Conservation (phyloP, 148 eudicot species). For the Rhododendron molle region DNA sequence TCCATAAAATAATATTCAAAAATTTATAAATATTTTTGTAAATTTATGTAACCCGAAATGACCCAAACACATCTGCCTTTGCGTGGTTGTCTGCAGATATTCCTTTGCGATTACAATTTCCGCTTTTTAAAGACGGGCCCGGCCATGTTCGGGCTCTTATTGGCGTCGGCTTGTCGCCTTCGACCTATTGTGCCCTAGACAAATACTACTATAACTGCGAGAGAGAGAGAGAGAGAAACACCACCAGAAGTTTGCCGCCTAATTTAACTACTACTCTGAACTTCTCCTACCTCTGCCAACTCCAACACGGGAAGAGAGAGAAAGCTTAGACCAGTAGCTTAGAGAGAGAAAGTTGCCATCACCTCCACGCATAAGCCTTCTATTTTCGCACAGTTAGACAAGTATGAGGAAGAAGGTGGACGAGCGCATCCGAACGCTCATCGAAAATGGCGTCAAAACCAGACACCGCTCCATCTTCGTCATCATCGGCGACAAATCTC, state of each 20-base stretch:
- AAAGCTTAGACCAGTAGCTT: neutral
- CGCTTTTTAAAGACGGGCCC: no score
- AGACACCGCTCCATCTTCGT: conserved; percentile 84
- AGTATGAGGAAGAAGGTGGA: conserved; percentile 90
- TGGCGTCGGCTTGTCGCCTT: no score
- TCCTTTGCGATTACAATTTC: no score
- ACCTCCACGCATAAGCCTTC: neutral
- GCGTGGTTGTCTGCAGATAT: no score
- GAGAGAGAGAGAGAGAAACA: neutral
- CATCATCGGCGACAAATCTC: conserved; percentile 85
- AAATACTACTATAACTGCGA: neutral
- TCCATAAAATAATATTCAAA: no score
- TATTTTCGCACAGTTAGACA: neutral
- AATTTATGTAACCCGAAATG: no score
- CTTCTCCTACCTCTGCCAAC: no score
- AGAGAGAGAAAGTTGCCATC: neutral
- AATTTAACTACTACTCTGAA: neutral
- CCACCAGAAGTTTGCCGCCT: neutral
- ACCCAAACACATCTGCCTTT: no score
- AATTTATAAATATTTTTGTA: no score
- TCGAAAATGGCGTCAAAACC: conserved; percentile 86
- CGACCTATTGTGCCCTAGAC: neutral
- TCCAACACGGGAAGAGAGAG: neutral
- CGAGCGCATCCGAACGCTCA: conserved; percentile 78
- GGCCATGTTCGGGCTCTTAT: no score